Percentiles rank a stretch among this genome's conserved stretches.
Evolutionary conservation across 139 green algal genomes (phyloP).

Genomic region (Coccomyxa sp.): DNA sequence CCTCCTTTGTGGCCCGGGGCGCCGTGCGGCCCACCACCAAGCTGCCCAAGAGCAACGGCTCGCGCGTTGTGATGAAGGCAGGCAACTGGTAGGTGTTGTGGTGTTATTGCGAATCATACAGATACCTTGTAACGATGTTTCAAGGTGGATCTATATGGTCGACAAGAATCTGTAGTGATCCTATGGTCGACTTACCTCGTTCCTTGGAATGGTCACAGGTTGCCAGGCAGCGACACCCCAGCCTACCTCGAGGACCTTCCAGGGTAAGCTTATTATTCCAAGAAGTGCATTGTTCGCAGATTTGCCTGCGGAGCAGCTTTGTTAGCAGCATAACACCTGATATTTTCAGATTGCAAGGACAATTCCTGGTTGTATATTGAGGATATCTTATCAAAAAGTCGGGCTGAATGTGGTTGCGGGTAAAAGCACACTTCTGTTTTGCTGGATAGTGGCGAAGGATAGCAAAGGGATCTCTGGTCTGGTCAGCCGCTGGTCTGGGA

Average conservation of each 20-base stretch:
- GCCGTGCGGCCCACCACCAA: not conserved
- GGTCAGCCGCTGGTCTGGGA: no score
- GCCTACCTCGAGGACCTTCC: conserved; percentile 61
- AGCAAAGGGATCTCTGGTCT: not conserved
- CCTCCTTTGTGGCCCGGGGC: not conserved
- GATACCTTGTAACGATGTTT: not conserved
- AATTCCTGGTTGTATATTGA: not conserved
- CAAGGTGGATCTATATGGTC: not conserved
- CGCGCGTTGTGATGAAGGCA: conserved; percentile 6
- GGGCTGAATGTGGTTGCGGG: not conserved
- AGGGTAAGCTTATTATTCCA: conserved; percentile 21
- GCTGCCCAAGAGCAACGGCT: conserved; percentile 5
- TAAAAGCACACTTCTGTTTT: not conserved
- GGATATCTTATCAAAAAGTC: no score
- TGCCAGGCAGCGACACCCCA: conserved; percentile 62
- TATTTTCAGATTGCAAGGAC: not conserved
- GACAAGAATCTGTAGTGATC: no score
- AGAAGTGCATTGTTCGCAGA: not conserved
- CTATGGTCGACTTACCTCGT: no score
- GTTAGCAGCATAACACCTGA: not conserved
- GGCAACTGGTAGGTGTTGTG: conserved; percentile 16
- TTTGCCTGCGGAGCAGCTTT: not conserved
- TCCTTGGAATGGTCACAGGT: conserved; percentile 27
- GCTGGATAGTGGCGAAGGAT: not conserved
- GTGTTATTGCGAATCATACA: not conserved